Evolutionary conservation across 2,329 filamentous ascomycete species (phyloP).

Genomic region (Colletotrichum simmondsii): DNA sequence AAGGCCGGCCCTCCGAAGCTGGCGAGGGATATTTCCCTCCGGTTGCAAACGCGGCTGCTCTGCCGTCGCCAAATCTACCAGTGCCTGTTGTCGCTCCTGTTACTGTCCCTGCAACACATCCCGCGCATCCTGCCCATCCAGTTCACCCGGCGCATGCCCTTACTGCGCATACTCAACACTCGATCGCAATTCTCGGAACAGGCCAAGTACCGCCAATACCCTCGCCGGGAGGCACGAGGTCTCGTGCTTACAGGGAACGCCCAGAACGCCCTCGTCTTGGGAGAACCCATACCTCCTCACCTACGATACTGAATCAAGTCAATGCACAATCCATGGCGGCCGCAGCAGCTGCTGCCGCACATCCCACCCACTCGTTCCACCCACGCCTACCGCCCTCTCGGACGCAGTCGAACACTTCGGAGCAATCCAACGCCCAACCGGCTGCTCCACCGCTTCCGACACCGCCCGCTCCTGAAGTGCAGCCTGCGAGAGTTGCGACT

Average conservation of each 20-base stretch:
- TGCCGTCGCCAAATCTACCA: conserved; percentile 53
- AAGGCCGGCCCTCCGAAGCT: conserved; percentile 73
- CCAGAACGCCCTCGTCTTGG: conserved; percentile 69
- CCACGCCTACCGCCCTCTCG: conserved; percentile 60
- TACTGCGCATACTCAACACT: conserved; percentile 58
- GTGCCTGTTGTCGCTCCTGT: conserved; percentile 50
- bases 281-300: conserved; percentile 84
- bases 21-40: conserved; percentile 87
- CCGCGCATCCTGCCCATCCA: conserved; percentile 37
- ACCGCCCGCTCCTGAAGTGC: conserved; percentile 62
- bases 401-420: conserved; percentile 70
- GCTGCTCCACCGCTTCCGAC: conserved; percentile 63
- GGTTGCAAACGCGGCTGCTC: conserved; percentile 54
- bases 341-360: conserved; percentile 45
- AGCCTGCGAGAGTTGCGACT: conserved; percentile 62
- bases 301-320: conserved; percentile 70
- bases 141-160: conserved; percentile 31
- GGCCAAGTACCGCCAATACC: conserved; percentile 84
- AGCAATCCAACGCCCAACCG: conserved; percentile 57
- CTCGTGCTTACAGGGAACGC: conserved; percentile 66
- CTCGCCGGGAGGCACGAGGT: conserved; percentile 77
- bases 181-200: conserved; percentile 84
- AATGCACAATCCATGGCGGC: conserved; percentile 48
- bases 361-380: conserved; percentile 50
- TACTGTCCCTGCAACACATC: conserved; percentile 47